Percentiles rank a stretch among this genome's conserved stretches.
These are phyloP conservation scores for Rubus idaeus DNA, from an alignment of 306 rosid species.

Conservation along the genomic window DNA sequence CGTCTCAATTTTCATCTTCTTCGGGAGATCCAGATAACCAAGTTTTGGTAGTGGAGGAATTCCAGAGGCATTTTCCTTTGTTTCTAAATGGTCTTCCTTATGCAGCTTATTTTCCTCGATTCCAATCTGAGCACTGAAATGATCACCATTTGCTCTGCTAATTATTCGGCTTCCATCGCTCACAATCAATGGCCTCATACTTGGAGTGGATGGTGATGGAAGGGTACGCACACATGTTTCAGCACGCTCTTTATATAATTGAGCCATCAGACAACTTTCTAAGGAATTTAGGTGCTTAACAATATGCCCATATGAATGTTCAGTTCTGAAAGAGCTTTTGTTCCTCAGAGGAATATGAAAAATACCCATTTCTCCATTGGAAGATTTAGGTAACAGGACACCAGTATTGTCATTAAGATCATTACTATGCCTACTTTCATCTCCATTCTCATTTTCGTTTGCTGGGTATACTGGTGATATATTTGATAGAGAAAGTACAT, in stretches of 20 bases:
- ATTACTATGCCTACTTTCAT: slow-evolving; percentile 28
- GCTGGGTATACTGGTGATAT: slow-evolving; percentile 29
- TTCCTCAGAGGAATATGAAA: slow-evolving; percentile 36
- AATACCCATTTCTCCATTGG: slow-evolving; percentile 38
- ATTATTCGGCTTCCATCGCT: slow-evolving; percentile 64
- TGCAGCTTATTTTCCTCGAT: slow-evolving; percentile 37
- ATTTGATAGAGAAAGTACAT: slow-evolving; percentile 45
- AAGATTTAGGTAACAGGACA: slow-evolving; percentile 19
- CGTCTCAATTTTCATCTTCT: slow-evolving; percentile 34
- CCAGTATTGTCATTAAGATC: slow-evolving; percentile 32
- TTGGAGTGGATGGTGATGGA: slow-evolving; percentile 38
- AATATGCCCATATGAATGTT: slow-evolving; percentile 28
- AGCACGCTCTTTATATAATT: slow-evolving; percentile 57
- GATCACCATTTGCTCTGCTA: slow-evolving; percentile 38
- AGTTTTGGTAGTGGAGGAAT: slow-evolving; percentile 45
- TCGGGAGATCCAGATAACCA: slow-evolving; percentile 29
- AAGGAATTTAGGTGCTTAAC: slow-evolving; percentile 58
- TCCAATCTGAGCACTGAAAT: slow-evolving; percentile 30
- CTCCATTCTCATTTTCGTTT: slow-evolving; percentile 31
- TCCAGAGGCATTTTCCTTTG: slow-evolving; percentile 36
- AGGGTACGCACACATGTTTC: slow-evolving; percentile 46
- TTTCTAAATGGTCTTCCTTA: slow-evolving; percentile 30
- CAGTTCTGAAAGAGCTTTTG: slow-evolving; percentile 47
- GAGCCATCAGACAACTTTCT: slow-evolving; percentile 81
- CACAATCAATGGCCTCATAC: slow-evolving; percentile 51